These are phyloP conservation scores for Sungouiella blattae DNA, from an alignment of 805 yeast genomes.

Conservation along the genomic window DNA sequence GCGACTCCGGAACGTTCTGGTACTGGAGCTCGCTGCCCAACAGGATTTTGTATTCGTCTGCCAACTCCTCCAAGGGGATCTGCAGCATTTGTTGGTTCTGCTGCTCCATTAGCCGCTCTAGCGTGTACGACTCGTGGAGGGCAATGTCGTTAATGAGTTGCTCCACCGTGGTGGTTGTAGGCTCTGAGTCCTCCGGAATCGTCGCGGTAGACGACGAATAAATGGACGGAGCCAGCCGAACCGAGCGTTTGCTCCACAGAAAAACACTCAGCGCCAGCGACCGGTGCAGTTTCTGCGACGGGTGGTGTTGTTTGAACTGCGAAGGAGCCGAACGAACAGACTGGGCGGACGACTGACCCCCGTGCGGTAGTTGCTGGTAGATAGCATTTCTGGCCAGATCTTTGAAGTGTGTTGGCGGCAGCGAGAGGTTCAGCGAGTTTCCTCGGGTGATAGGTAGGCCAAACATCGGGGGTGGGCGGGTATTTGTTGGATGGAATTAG, in stretches of 20 bases:
- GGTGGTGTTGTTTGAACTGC: constrained; percentile 19
- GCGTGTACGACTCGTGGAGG: constrained; percentile 31
- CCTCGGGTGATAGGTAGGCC: constrained; percentile 15
- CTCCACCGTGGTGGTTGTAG: constrained; percentile 39
- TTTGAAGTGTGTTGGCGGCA: constrained; percentile 38
- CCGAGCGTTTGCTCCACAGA: constrained; percentile 33
- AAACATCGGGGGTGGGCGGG: too few species aligned
- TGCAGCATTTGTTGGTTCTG: constrained; percentile 2
- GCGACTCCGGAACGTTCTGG: constrained; percentile 35
- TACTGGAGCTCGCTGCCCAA: constrained; percentile 38
- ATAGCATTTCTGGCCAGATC: constrained; percentile 43
- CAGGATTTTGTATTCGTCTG: constrained; percentile 29
- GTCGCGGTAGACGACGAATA: constrained; percentile 42
- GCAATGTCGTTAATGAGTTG: constrained; percentile 42
- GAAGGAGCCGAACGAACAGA: constrained; percentile 42
- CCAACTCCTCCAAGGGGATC: constrained; percentile 1
- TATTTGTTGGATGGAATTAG: too few species aligned
- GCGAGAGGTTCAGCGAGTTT: constrained; percentile 11
- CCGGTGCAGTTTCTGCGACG: constrained; percentile 22
- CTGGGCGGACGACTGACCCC: constrained; percentile 22
- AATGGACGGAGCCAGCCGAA: constrained; percentile 41
- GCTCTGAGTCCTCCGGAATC: constrained; percentile 44
- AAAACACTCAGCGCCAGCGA: constrained; percentile 39
- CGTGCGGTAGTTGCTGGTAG: constrained; percentile 37
- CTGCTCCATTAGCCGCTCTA: constrained; percentile 13